Conservation (phyloP, 495 filamentous ascomycete species). For the Neurospora pannonica region DNA sequence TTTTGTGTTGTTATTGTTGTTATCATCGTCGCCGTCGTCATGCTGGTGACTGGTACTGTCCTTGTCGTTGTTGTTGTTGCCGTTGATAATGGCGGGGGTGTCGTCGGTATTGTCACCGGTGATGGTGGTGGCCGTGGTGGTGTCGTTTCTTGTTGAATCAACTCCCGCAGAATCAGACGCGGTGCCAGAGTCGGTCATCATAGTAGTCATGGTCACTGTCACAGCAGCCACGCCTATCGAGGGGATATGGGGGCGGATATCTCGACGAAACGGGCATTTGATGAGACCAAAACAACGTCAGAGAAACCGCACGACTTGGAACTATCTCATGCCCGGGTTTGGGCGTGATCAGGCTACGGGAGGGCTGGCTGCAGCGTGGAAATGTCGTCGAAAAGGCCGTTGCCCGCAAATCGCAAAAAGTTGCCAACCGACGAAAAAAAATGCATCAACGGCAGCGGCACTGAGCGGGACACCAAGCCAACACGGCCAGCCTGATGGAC, state of each 20-base stretch:
- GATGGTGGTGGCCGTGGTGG: constrained; percentile 7
- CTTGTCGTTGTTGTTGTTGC: not conserved
- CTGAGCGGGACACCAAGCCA: not conserved
- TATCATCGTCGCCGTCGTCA: not conserved
- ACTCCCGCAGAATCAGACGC: constrained; percentile 1
- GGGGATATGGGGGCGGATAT: constrained; percentile 43
- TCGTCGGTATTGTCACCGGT: not conserved
- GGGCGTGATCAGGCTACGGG: constrained; percentile 44
- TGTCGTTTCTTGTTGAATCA: constrained; percentile 8
- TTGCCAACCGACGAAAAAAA: constrained; percentile 30
- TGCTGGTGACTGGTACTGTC: not conserved
- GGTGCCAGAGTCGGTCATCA: constrained; percentile 6
- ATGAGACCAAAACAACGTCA: constrained; percentile 53
- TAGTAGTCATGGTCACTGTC: constrained; percentile 5
- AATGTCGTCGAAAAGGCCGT: constrained; percentile 26
- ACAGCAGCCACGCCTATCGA: constrained; percentile 1
- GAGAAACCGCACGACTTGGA: constrained; percentile 44
- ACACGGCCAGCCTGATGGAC: not conserved
- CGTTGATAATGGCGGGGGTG: not conserved
- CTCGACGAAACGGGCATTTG: constrained; percentile 57
- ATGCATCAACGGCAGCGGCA: constrained; percentile 12
- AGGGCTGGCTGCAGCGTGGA: constrained; percentile 29
- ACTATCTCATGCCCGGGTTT: constrained; percentile 49
- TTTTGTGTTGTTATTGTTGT: not conserved
- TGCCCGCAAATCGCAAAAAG: constrained; percentile 37